Conservation (phyloP, 1,284 basidiomycete genomes). For the Cutaneotrichosporon sp. region DNA sequence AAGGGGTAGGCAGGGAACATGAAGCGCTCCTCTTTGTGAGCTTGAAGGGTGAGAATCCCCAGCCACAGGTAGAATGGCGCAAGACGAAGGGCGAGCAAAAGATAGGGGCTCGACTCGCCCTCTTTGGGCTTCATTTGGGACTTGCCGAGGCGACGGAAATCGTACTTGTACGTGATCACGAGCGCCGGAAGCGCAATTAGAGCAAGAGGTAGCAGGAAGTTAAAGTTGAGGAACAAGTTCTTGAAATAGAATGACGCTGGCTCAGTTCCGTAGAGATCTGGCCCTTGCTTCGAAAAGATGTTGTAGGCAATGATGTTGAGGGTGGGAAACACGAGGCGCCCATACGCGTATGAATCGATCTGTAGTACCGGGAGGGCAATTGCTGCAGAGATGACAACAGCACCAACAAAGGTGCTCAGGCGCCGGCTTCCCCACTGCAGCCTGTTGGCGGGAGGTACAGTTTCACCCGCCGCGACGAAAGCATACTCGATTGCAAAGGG, state of each 20-base stretch:
- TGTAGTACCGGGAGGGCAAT: slow-evolving; percentile 61
- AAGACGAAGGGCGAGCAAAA: slow-evolving; percentile 67
- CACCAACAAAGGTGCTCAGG: slow-evolving; percentile 59
- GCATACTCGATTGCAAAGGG: slow-evolving; percentile 91
- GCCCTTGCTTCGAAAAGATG: slow-evolving; percentile 65
- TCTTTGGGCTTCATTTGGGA: slow-evolving; percentile 55
- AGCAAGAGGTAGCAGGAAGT: slow-evolving; percentile 74
- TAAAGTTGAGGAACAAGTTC: slow-evolving; percentile 91
- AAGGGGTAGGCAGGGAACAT: slow-evolving; percentile 93
- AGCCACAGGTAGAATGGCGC: slow-evolving; percentile 87
- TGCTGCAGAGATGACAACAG: slow-evolving; percentile 55
- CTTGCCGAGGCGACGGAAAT: slow-evolving; percentile 71
- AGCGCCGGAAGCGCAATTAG: slow-evolving; percentile 73
- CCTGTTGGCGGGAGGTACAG: slow-evolving; percentile 54
- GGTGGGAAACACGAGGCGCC: slow-evolving; percentile 68
- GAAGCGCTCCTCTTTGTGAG: slow-evolving; percentile 97
- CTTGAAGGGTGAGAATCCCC: slow-evolving; percentile 68
- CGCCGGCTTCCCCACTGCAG: slow-evolving; percentile 58
- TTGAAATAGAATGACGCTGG: slow-evolving; percentile 75
- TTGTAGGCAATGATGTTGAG: slow-evolving; percentile 96
- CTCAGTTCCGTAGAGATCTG: slow-evolving; percentile 88
- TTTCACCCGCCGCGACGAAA: slow-evolving; percentile 68
- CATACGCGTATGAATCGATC: slow-evolving; percentile 85
- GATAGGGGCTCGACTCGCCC: slow-evolving; percentile 65
- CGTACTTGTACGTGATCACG: slow-evolving; percentile 65